phyloP scores from a whole-genome alignment of 192 early-diverging fungal genomes.

The Umbelopsis sp. region DNA sequence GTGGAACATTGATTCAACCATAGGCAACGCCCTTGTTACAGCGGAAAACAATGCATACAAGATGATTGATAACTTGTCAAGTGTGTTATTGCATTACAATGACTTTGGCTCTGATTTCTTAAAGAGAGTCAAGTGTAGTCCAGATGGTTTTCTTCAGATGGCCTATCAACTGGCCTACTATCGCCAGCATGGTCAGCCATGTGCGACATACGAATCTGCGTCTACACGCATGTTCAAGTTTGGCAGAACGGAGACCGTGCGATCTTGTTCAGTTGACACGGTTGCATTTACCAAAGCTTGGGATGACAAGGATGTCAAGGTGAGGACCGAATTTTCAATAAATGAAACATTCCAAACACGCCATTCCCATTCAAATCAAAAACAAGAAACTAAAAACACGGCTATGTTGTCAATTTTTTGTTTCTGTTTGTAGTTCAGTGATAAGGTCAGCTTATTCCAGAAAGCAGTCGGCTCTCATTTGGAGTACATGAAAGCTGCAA shows the following conservation, averaged over 20 bases:
- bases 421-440: slow-evolving; percentile 9
- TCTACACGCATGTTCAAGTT: slow-evolving; percentile 72
- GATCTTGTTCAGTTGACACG: slow-evolving; percentile 77
- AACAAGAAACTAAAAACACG: no score
- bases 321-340: slow-evolving; percentile 22
- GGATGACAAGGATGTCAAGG: slow-evolving; percentile 64
- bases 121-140: slow-evolving; percentile 79
- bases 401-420: no score
- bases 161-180: slow-evolving; percentile 86
- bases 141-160: slow-evolving; percentile 92
- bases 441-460: slow-evolving; percentile 58
- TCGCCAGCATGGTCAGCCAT: slow-evolving; percentile 66
- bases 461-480: slow-evolving; percentile 70
- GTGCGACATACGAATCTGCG: slow-evolving; percentile 78
- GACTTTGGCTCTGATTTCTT: slow-evolving; percentile 86
- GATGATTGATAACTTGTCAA: slow-evolving; percentile 72
- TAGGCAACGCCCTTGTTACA: slow-evolving; percentile 57
- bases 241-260: slow-evolving; percentile 92
- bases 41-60: slow-evolving; percentile 64
- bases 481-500: slow-evolving; percentile 76
- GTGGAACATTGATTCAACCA: slow-evolving; percentile 66
- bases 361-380: no score
- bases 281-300: slow-evolving; percentile 76
- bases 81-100: slow-evolving; percentile 66
- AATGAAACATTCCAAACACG: no score